phyloP scores from a whole-genome alignment of 2,329 filamentous ascomycete species.

The Fusarium sp. region DNA sequence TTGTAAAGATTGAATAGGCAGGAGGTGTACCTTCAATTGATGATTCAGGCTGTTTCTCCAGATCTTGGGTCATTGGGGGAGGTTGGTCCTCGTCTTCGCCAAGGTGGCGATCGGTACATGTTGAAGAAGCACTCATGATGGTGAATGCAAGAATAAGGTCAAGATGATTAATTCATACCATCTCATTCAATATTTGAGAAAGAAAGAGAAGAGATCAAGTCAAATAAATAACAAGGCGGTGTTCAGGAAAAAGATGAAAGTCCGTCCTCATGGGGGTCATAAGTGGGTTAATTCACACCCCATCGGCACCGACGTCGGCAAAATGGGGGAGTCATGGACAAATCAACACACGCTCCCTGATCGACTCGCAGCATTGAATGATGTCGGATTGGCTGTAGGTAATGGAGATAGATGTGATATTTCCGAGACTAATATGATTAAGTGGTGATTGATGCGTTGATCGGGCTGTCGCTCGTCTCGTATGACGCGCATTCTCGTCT shows the following conservation, averaged over 20 bases:
- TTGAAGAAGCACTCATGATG: constrained; percentile 10
- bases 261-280: constrained; percentile 3
- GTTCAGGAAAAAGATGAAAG: constrained; percentile 10
- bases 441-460: neutral
- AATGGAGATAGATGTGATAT: constrained; percentile 1
- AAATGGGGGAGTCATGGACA: neutral
- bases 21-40: neutral
- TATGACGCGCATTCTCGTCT: neutral
- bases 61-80: constrained; percentile 2
- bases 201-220: neutral
- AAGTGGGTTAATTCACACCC: constrained; percentile 17
- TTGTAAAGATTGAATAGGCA: constrained; percentile 54
- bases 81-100: constrained; percentile 8
- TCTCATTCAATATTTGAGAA: neutral
- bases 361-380: neutral
- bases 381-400: neutral
- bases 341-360: neutral
- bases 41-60: constrained; percentile 16
- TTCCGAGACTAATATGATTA: neutral
- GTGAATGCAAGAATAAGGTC: neutral
- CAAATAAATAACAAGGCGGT: constrained; percentile 17
- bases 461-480: neutral
- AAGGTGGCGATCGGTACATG: neutral
- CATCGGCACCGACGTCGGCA: constrained; percentile 36
- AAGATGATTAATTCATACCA: neutral